Evolutionary conservation across 768 basidiomycete species (phyloP), one percentile per base, ranked within the genome.

Genomic region (Rhodocollybia butyracea): DNA sequence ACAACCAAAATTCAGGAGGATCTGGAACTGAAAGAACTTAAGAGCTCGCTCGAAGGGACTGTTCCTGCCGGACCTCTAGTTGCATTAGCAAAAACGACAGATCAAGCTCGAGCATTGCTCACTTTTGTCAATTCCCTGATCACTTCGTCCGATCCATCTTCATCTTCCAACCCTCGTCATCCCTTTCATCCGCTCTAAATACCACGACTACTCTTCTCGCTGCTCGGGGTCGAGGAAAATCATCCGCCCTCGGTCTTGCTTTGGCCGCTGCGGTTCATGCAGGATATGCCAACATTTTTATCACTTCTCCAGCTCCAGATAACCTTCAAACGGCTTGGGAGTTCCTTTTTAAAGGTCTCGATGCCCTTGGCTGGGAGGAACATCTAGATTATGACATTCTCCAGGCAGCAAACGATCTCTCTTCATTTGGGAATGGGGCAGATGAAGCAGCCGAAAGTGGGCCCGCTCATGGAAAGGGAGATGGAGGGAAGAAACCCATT

Each of bases 301-400:
- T 99, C 51, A 99, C 97, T 10, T 94, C 91, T 68, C 97, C 97
- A 0, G 93, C 88, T 64, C 97, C 97, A 2, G 96, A 98, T 72
- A 99, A 99, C 70, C 74, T 99, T 73, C 95, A 90, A 74, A 98
- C 96, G 0, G 68, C 98, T n/a, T 99, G 98, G 64, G 94, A 98
- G 56, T 98, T 99, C 68, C 81, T 98, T 26, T 97, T 97, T 79
- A 96, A 97, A 67, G 97, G 96, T 1, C 75, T 99, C 75, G 96
- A 98, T 66, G 89, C 82, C 2, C 73, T 98, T 32, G 94, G 94
- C 1, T 99, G 95, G 65, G 94, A 98, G 70, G 97, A 98, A 67
- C 96, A 98, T 72, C 78, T 97, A 47, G 96, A 98, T 64, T 99
- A 98, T 61, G 97, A 98, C 64, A 93, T 98, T 58, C 84, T 89